Base-by-base conservation (phyloP, 257 asterid species). In the Cinchona pubescens region DNA sequence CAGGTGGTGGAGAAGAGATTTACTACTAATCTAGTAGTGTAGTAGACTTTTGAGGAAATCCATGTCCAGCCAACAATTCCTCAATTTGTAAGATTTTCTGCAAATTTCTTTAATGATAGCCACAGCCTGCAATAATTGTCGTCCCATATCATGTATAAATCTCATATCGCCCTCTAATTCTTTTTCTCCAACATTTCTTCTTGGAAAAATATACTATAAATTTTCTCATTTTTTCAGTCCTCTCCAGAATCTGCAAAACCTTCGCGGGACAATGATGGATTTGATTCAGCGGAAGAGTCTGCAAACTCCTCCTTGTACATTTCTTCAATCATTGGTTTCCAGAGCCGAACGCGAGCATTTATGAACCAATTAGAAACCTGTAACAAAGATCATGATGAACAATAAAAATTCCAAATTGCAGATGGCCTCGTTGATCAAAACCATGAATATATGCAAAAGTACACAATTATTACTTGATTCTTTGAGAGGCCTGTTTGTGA, bases 261-360 rank as follows among this genome's bases (percentile, higher is more conserved):
- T 78, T 90, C 91, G 59, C 84, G 77, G 62, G 82, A 51, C 69
- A 81, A 72, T 62, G 87, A 72, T 29, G 84, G 88, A 81, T 87
- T 89, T n/a, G 92, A 88, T 71, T 90, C 96, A 23, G 79, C 75
- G 32, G 92, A 88, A 42, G 87, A 85, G 0, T 89, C 96, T 15
- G 86, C 96, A 61, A 88, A 88, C 78, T 93, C 98, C 72, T 93
- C 97, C 75, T 88, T 87, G 63, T 93, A 93, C 96, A 91, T 90
- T 73, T 90, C 98, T 71, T 93, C 98, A 29, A 93, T 93, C 98
- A 93, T 93, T 34, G 98, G 98, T 84, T 91, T 93, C 98, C 98
- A 93, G 0, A 93, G 88, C 37, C 98, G 84, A 65, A 93, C 98
- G 61, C 98, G 85, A 46, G 97, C 98, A 79, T 93, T 91, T 75